Conservation (phyloP, 2,329 filamentous ascomycete genomes). For the Daldinia eschscholtzii region DNA sequence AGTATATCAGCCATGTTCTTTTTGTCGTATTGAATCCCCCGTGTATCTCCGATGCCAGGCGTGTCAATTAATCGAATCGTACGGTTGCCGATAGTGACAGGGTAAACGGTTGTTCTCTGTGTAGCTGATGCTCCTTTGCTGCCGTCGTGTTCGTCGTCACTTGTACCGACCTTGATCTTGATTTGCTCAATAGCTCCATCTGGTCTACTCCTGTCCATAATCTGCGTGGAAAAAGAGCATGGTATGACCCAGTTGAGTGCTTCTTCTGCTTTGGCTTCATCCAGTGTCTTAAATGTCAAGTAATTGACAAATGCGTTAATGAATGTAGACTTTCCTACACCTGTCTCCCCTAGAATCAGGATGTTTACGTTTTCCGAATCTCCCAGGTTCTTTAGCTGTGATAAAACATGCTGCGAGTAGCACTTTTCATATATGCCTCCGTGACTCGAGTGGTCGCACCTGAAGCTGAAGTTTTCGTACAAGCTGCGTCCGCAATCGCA, state of each 20-base stretch:
- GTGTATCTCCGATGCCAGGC: slow-evolving; percentile 58
- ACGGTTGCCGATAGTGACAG: not conserved
- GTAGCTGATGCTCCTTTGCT: slow-evolving; percentile 3
- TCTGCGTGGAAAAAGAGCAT: slow-evolving; percentile 55
- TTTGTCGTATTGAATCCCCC: slow-evolving; percentile 54
- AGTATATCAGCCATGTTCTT: slow-evolving; percentile 58
- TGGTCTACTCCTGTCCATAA: slow-evolving; percentile 45
- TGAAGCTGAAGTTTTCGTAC: slow-evolving; percentile 14
- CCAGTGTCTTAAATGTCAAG: slow-evolving; percentile 54
- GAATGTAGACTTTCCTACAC: slow-evolving; percentile 63
- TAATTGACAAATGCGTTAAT: slow-evolving; percentile 65
- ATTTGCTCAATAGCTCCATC: slow-evolving; percentile 1
- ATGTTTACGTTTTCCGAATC: slow-evolving; percentile 56
- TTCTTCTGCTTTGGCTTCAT: slow-evolving; percentile 54
- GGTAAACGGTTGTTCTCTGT: not conserved
- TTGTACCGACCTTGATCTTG: slow-evolving; percentile 4
- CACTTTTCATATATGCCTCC: slow-evolving; percentile 14
- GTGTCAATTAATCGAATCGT: slow-evolving; percentile 54
- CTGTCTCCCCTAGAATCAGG: slow-evolving; percentile 61
- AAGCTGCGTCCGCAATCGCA: slow-evolving; percentile 16
- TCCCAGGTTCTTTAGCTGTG: slow-evolving; percentile 40
- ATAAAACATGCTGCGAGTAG: not conserved
- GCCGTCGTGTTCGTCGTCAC: slow-evolving; percentile 3
- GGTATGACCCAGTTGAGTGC: slow-evolving; percentile 56
- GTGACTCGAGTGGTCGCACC: slow-evolving; percentile 25